Percentiles rank a stretch among this genome's conserved stretches.
Evolutionary conservation across 495 filamentous ascomycete species (phyloP).

Genomic region (Penicillium parvum): DNA sequence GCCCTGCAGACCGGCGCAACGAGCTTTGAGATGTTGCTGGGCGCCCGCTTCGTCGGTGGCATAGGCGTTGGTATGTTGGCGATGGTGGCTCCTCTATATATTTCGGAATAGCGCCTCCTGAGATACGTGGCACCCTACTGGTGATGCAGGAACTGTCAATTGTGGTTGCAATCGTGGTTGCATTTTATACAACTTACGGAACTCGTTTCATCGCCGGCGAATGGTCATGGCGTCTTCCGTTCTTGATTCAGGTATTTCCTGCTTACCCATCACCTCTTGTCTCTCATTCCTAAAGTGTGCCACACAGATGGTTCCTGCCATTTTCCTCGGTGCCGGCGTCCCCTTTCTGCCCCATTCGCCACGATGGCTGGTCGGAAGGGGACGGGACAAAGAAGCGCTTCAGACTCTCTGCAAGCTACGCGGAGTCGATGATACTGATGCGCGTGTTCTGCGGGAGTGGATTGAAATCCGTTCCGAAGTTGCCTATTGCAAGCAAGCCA

Average conservation of each 20-base stretch:
- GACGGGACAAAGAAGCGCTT: constrained; percentile 66
- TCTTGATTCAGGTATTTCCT: constrained; percentile 41
- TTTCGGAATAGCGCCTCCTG: constrained; percentile 70
- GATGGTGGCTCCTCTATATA: constrained; percentile 68
- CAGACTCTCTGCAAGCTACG: constrained; percentile 60
- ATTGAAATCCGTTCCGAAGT: constrained; percentile 38
- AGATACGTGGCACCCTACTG: constrained; percentile 71
- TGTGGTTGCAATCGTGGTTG: constrained; percentile 7
- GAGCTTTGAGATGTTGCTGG: constrained; percentile 56
- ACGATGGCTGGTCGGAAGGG: constrained; percentile 69
- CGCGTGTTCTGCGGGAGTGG: constrained; percentile 34
- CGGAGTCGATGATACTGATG: constrained; percentile 53
- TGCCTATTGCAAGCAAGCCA: constrained; percentile 29
- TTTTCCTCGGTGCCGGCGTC: constrained; percentile 60
- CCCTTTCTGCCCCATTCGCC: constrained; percentile 71
- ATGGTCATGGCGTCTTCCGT: constrained; percentile 25
- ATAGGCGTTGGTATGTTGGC: constrained; percentile 70
- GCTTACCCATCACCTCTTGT: constrained; percentile 57
- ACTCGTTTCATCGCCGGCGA: constrained; percentile 46
- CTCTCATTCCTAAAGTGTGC: constrained; percentile 56
- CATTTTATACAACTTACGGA: constrained; percentile 53
- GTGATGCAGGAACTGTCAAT: constrained; percentile 74
- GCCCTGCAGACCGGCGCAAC: constrained; percentile 49
- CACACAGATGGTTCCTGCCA: constrained; percentile 65
- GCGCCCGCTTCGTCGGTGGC: constrained; percentile 63